phyloP scores from a whole-genome alignment of 2,329 filamentous ascomycete genomes.

The Nannizzia gypsea region DNA sequence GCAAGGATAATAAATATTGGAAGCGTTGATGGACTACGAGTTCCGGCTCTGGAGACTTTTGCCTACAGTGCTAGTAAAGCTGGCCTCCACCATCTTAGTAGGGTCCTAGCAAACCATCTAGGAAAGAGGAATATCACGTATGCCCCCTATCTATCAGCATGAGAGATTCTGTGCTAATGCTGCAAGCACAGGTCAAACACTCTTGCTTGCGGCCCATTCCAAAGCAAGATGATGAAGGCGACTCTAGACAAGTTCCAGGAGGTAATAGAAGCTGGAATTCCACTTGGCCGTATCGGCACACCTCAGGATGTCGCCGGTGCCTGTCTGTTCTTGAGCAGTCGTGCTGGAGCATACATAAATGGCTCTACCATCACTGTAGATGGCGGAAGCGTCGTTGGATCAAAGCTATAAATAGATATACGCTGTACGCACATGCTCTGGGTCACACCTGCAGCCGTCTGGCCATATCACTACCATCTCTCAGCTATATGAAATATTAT shows the following conservation, averaged over 20 bases:
- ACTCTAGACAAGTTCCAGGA: conserved; percentile 41
- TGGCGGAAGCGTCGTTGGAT: conserved; percentile 39
- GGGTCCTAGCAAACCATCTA: conserved; percentile 40
- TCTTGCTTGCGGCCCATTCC: conserved; percentile 56
- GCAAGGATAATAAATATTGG: conserved; percentile 44
- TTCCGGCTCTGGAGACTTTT: conserved; percentile 42
- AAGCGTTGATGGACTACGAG: conserved; percentile 43
- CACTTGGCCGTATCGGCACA: conserved; percentile 54
- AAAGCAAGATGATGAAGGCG: conserved; percentile 45
- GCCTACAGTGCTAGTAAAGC: conserved; percentile 44
- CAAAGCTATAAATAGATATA: conserved; percentile 28
- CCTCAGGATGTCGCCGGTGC: conserved; percentile 59
- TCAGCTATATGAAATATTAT: background rate
- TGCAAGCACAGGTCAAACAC: conserved; percentile 47
- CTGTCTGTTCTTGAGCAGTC: conserved; percentile 57
- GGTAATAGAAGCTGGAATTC: conserved; percentile 44
- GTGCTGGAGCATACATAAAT: conserved; percentile 55
- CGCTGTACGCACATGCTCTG: background rate
- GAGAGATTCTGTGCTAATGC: conserved; percentile 49
- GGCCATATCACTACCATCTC: too few relatives aligned
- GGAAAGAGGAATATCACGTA: conserved; percentile 43
- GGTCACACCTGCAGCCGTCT: background rate
- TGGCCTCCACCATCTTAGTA: conserved; percentile 42
- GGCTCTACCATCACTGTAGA: conserved; percentile 54
- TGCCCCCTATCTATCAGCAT: conserved; percentile 29